Base-by-base conservation (phyloP, 192 early-diverging fungal genomes). In the Funneliformis geosporum region DNA sequence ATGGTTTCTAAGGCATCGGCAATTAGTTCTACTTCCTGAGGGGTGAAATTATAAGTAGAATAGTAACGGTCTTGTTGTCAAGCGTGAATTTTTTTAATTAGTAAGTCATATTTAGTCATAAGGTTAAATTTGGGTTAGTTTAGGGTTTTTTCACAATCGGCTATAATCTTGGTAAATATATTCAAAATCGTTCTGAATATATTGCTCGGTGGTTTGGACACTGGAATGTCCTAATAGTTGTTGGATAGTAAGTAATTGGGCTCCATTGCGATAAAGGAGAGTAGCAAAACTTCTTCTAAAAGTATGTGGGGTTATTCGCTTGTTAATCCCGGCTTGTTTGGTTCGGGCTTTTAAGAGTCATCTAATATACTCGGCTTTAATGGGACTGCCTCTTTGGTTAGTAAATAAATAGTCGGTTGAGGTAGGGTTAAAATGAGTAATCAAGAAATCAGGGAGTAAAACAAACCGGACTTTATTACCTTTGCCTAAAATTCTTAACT, bases 191-290 rank as follows among this genome's bases (percentile, higher is more conserved):
- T 73, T 46, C 43, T 73, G 71, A 46, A 73, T 73, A 55, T 73
- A 73, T 10, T 43, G 46, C 18, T 73, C 71, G 2, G 71, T 73
- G 25, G 71, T 73, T 5, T n/a, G 21, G 4, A 73, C 14, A 12
- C 71, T 73, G 4, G 4, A 5, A 50, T 73, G 71, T 8, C 71
- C 71, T 6, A 73, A 21, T 73, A 73, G 50, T 27, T 27, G 21
- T 18, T 73, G 71, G n/a, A 73, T 73, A 73, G 71, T 73, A 8
- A 38, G 4, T 73, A 73, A 73, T 73, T 73, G 38, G 33, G 71
- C 46, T 43, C 18, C 18, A 9, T 73, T 73, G 25, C 33, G 21
- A 21, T 73, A 42, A 27, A 73, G 25, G 4, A 18, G 27, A 12
- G 71, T 47, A 2, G 71, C 71, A 46, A 73, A 73, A 25, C 21